Conservation (phyloP, 2,329 filamentous ascomycete genomes). For the Grosmannia clavigera region DNA sequence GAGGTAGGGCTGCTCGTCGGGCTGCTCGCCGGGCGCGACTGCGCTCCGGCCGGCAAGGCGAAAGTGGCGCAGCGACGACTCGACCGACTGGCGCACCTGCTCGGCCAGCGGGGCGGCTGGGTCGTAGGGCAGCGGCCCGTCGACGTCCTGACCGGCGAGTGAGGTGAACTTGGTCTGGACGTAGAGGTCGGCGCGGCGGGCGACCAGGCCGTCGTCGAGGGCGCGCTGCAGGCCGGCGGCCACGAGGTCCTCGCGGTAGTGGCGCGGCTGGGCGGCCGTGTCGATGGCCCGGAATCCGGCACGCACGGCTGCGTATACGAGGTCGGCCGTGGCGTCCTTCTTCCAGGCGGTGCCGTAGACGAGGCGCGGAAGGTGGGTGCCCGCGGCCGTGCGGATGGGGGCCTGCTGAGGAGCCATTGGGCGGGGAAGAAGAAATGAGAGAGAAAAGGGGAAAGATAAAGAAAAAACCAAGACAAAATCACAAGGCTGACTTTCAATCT, state of each 20-base stretch:
- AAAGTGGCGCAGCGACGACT: conserved; percentile 54
- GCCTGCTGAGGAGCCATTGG: not conserved
- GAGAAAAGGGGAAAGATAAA: too few species aligned
- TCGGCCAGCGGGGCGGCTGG: conserved; percentile 41
- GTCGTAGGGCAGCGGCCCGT: conserved; percentile 44
- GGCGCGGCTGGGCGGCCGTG: conserved; percentile 65
- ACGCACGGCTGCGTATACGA: conserved; percentile 57
- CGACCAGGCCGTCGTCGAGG: conserved; percentile 45
- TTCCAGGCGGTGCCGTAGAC: conserved; percentile 87
- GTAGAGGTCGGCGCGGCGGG: conserved; percentile 42
- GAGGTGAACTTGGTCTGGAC: conserved; percentile 79
- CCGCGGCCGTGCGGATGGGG: conserved; percentile 13
- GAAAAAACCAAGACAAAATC: too few species aligned
- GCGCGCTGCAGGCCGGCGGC: conserved; percentile 53
- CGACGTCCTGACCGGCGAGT: conserved; percentile 45
- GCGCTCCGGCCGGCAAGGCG: conserved; percentile 12
- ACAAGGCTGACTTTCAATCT: too few species aligned
- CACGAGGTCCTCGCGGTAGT: conserved; percentile 64
- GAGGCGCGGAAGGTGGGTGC: conserved; percentile 35
- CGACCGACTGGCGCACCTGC: conserved; percentile 55
- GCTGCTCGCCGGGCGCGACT: too few species aligned
- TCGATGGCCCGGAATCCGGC: conserved; percentile 63
- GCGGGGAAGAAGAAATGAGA: not conserved
- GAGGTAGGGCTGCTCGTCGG: conserved; percentile 32
- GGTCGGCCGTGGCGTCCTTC: conserved; percentile 49